Evolutionary conservation across 176 grass and related monocot species (phyloP).

Genomic region (Phoenix dactylifera): DNA sequence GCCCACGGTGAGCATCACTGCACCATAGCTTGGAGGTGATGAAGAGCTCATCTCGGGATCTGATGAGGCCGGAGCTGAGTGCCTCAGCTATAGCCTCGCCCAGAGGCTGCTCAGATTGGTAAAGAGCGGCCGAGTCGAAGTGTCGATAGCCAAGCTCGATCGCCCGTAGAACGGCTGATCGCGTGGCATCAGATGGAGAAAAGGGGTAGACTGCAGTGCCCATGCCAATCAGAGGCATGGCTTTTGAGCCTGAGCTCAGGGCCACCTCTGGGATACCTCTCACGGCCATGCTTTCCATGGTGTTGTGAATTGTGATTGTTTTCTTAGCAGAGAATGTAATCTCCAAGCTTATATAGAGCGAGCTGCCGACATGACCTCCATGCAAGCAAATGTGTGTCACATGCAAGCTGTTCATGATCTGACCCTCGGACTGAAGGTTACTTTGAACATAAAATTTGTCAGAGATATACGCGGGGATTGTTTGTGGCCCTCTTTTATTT

Average conservation of each 20-base stretch:
- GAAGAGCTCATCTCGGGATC: slow-evolving; percentile 44
- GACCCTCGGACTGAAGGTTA: no score
- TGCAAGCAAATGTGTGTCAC: no score
- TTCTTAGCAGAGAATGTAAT: no score
- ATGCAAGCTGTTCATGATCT: no score
- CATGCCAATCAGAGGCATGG: slow-evolving; percentile 40
- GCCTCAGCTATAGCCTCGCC: slow-evolving; percentile 43
- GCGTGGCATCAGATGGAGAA: slow-evolving; percentile 18
- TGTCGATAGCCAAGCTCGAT: slow-evolving; percentile 51
- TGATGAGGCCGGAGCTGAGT: slow-evolving; percentile 29
- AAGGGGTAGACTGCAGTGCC: slow-evolving; percentile 50
- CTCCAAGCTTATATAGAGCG: no score
- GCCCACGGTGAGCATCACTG: slow-evolving; percentile 36
- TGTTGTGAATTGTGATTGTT: no score
- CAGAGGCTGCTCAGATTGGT: slow-evolving; percentile 47
- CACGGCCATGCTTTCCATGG: neutral
- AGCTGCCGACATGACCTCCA: no score
- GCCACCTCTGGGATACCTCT: slow-evolving; percentile 10
- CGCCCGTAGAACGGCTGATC: slow-evolving; percentile 30
- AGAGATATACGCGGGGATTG: no score
- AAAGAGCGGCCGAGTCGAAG: slow-evolving; percentile 57
- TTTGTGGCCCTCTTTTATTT: no score
- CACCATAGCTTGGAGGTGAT: slow-evolving; percentile 78
- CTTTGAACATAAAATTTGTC: no score
- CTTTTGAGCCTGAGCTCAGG: slow-evolving; percentile 9